Evolutionary conservation across 176 grass and related monocot species (phyloP), one percentile per base, ranked within the genome.

Genomic region (Oropetium thomaeum): DNA sequence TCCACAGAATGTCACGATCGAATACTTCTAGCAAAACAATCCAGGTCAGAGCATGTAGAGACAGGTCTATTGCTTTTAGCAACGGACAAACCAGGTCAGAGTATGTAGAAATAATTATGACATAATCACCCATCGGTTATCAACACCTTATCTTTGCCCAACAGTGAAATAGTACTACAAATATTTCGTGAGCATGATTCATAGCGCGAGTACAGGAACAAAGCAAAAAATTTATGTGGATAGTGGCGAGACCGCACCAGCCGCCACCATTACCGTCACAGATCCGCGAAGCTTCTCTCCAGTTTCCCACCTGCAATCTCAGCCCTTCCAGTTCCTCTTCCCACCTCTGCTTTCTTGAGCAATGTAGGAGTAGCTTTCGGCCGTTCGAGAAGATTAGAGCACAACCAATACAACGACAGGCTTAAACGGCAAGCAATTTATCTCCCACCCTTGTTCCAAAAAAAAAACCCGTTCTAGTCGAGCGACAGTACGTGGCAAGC

Each of bases 381-480:
- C 10, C 20, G 7, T 74, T 83, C 80, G 73, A 83, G 74, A 83
- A 83, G 67, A 54, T 30, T 42, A 26, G 14, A 47, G 23, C 63
- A 55, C 58, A 2, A 25, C 31, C 14, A 60, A 51, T n/a, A n/a
- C n/a, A n/a, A n/a, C n/a, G n/a, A n/a, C n/a, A n/a, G n/a, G n/a
- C n/a, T n/a, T n/a, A n/a, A n/a, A n/a, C n/a, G n/a, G n/a, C n/a
- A n/a, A n/a, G n/a, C n/a, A n/a, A n/a, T n/a, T n/a, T n/a, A n/a
- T n/a, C n/a, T n/a, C n/a, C n/a, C n/a, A n/a, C n/a, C n/a, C n/a
- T n/a, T n/a, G n/a, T n/a, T n/a, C n/a, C n/a, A n/a, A n/a, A n/a
- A n/a, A n/a, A n/a, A 51, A 4, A 54, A 59, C 70, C 30, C 26
- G 42, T 26, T 5, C 33, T 11, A 13, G 9, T 38, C 19, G 10